Percentiles rank a stretch among this genome's conserved stretches.
Evolutionary conservation across 345 rosid genomes (phyloP).

Genomic region (Jatropha curcas): DNA sequence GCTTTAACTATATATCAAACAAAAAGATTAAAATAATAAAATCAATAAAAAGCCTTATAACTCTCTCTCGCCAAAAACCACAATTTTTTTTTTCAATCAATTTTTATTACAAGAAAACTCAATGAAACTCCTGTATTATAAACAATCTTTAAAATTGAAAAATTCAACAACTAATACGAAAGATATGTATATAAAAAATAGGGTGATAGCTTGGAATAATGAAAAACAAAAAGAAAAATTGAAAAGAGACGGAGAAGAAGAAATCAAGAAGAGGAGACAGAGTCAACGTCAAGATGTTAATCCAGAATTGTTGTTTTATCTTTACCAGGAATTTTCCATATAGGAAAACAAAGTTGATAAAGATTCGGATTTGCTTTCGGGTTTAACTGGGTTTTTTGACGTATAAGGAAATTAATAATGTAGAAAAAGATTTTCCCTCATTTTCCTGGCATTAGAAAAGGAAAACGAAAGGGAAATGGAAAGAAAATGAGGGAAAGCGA

Average conservation of each 20-base stretch:
- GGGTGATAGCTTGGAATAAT: not conserved
- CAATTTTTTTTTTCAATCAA: not conserved
- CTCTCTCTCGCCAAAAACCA: not conserved
- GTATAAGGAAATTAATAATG: too few relatives aligned
- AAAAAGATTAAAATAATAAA: not conserved
- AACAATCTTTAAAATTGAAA: slow-evolving; percentile 9
- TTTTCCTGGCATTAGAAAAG: not conserved
- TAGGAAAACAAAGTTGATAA: not conserved
- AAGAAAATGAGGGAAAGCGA: not conserved
- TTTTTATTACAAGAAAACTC: slow-evolving; percentile 14
- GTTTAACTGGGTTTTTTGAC: not conserved
- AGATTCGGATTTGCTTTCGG: not conserved
- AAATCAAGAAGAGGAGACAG: not conserved
- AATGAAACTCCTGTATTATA: not conserved
- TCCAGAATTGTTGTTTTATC: not conserved
- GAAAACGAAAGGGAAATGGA: too few relatives aligned
- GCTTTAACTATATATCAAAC: not conserved
- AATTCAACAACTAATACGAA: slow-evolving; percentile 1
- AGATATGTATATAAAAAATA: not conserved
- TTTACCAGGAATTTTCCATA: not conserved
- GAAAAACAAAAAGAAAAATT: too few relatives aligned
- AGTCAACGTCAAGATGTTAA: not conserved
- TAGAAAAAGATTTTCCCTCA: not conserved
- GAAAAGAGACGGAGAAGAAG: not conserved
- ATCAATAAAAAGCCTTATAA: too few relatives aligned